Percentiles rank a stretch among this genome's conserved stretches.
phyloP scores from a whole-genome alignment of 1,284 basidiomycete genomes.

The Boletus sp. region DNA sequence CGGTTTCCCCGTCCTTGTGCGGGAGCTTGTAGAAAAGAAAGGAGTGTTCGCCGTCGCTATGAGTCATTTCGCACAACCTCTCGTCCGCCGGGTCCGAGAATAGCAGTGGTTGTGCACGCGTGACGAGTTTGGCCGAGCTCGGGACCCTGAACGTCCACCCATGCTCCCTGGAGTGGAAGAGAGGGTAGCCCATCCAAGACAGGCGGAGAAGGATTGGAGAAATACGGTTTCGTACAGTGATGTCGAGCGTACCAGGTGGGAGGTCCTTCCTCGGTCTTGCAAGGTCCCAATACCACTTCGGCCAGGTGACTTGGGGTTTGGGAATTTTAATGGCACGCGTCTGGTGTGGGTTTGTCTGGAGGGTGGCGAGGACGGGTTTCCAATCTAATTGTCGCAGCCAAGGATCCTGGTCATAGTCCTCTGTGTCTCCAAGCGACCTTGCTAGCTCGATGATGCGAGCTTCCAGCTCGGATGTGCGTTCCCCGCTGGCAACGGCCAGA shows the following conservation, averaged over 20 bases:
- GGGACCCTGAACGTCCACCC: slow-evolving; percentile 92
- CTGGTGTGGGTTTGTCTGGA: neutral
- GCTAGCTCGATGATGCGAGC: slow-evolving; percentile 46
- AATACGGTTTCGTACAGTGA: slow-evolving; percentile 85
- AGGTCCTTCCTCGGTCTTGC: slow-evolving; percentile 68
- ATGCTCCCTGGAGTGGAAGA: slow-evolving; percentile 86
- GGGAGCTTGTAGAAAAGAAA: slow-evolving; percentile 90
- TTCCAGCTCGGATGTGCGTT: slow-evolving; percentile 38
- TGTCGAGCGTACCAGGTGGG: slow-evolving; percentile 73
- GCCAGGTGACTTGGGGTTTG: slow-evolving; percentile 56
- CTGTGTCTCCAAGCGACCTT: slow-evolving; percentile 31
- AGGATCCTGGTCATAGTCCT: slow-evolving; percentile 44
- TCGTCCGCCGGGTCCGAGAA: slow-evolving; percentile 71
- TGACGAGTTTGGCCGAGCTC: slow-evolving; percentile 37
- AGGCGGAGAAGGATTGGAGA: slow-evolving; percentile 87
- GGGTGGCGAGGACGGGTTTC: slow-evolving; percentile 33
- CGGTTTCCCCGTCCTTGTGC: slow-evolving; percentile 93
- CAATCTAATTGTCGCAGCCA: slow-evolving; percentile 76
- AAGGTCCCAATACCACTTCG: slow-evolving; percentile 98
- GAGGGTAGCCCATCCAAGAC: slow-evolving; percentile 87
- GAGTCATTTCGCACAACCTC: slow-evolving; percentile 48
- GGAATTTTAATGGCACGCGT: neutral
- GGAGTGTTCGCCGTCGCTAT: slow-evolving; percentile 42
- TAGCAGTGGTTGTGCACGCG: slow-evolving; percentile 42
- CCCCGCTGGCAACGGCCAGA: slow-evolving; percentile 45